Base-by-base conservation (phyloP, 768 basidiomycete species). In the Psilocybe sp. region DNA sequence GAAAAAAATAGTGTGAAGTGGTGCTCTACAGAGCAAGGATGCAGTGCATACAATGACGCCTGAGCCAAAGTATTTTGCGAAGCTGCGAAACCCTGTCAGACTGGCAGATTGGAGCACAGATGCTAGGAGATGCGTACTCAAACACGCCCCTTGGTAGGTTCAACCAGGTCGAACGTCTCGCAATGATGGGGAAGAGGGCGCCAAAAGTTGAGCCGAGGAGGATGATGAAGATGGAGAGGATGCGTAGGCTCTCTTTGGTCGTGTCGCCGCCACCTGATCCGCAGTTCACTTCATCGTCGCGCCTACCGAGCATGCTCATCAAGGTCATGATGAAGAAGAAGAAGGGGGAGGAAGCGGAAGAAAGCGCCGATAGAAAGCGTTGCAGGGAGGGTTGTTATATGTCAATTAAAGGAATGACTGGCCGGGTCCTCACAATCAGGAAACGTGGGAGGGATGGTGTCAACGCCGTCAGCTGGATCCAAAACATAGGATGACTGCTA, bases 1-100 rank as follows among this genome's bases (percentile, higher is more conserved):
- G 55, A n/a, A 23, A 15, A 49, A 39, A 20, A 31, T 16, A 28
- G 35, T 44, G 36, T 55, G 32, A 47, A 41, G 45, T 35, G 50
- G 23, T 12, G 18, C 44, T 37, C 52, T 42, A 15, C 43, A 46
- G 31, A 41, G 12, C 36, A 35, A 71, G n/a, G n/a, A n/a, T n/a
- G n/a, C n/a, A n/a, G n/a, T n/a, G n/a, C 85, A 58, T 50, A 89
- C 88, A 57, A 92, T 91, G 43, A 92, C 88, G 19, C 92, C 92
- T 12, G 89, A 92, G 20, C 92, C 92, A 67, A 95, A 94, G 65
- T 87, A 92, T 67, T 92, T 93, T 31, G 89, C 85, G 64, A 93
- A 90, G 44, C 87, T 89, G 44, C 38, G 47, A 20, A 14, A 40
- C 35, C 10, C 36, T 38, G 19, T 10, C 2, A 36, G 59, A 53